Percentiles rank a stretch among this genome's conserved stretches.
phyloP scores from a whole-genome alignment of 805 yeast genomes.

The Saccharomycopsis vini region DNA sequence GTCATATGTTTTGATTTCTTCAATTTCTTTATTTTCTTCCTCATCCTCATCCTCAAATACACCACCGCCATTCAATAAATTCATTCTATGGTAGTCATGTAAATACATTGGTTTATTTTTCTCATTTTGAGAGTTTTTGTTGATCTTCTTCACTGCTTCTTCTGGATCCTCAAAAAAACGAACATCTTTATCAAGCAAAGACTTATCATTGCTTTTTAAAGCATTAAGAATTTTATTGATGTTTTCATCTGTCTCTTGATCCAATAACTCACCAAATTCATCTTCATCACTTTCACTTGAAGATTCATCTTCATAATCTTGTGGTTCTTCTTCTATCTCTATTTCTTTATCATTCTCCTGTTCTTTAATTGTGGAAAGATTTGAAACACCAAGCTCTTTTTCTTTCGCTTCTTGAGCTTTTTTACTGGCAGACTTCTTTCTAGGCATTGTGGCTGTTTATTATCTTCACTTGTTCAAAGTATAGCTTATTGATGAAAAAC shows the following conservation, averaged over 20 bases:
- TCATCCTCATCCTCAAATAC: conserved; percentile 45
- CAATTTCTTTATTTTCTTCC: conserved; percentile 31
- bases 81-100: conserved; percentile 88
- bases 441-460: conserved; percentile 52
- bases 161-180: conserved; percentile 68
- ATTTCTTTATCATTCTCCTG: conserved; percentile 11
- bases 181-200: conserved; percentile 56
- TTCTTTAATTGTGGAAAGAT: conserved; percentile 9
- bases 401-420: conserved; percentile 46
- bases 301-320: conserved; percentile 27
- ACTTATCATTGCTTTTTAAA: conserved; percentile 56
- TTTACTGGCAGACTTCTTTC: conserved; percentile 81
- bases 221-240: conserved; percentile 65
- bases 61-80: conserved; percentile 58
- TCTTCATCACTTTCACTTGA: conserved; percentile 53
- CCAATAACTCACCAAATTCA: conserved; percentile 79
- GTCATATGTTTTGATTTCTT: conserved; percentile 49
- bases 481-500: too few species aligned
- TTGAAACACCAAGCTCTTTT: conserved; percentile 2
- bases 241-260: conserved; percentile 78
- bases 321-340: conserved; percentile 25
- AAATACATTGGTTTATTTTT: conserved; percentile 71
- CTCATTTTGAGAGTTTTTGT: conserved; percentile 24
- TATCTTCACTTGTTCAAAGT: too few species aligned
- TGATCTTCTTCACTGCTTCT: conserved; percentile 23